Conservation (phyloP, 805 yeast genomes). For the Candida oleophila region DNA sequence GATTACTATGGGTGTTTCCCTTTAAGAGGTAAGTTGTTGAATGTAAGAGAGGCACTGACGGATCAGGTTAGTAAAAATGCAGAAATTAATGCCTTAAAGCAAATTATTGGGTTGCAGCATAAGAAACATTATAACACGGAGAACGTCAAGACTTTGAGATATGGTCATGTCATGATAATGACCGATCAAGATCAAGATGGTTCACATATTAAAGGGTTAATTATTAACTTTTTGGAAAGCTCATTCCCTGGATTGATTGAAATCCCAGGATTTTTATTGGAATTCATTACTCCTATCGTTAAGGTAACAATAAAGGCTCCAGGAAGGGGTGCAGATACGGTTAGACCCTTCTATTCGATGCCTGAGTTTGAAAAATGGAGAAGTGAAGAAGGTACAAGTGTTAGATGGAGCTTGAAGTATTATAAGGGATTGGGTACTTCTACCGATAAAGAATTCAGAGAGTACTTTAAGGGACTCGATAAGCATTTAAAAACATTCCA, state of each 20-base stretch:
- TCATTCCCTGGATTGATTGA: conserved; percentile 91
- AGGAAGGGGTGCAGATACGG: conserved; percentile 56
- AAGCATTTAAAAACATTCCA: conserved; percentile 85
- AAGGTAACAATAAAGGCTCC: conserved; percentile 66
- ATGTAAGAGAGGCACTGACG: conserved; percentile 95
- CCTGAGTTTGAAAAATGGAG: conserved; percentile 96
- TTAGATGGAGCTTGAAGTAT: conserved; percentile 90
- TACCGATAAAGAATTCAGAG: conserved; percentile 74
- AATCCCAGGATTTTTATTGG: conserved; percentile 88
- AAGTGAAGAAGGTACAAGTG: conserved; percentile 69
- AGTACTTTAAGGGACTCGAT: conserved; percentile 82
- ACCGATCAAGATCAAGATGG: conserved; percentile 99
- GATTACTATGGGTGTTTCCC: conserved; percentile 96
- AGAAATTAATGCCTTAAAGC: conserved; percentile 92
- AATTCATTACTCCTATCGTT: conserved; percentile 94
- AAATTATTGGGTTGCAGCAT: conserved; percentile 94
- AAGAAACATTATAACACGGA: conserved; percentile 68
- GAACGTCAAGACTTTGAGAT: conserved; percentile 72
- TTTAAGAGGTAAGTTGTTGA: conserved; percentile 87
- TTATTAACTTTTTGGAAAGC: conserved; percentile 88
- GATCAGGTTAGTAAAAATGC: conserved; percentile 91
- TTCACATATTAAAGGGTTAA: conserved; percentile 92
- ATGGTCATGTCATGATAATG: conserved; percentile 98
- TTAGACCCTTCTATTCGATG: conserved; percentile 84
- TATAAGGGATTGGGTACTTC: conserved; percentile 99